These are phyloP conservation scores for Medicago truncatula DNA, from an alignment of 306 rosid species.

Conservation along the genomic window DNA sequence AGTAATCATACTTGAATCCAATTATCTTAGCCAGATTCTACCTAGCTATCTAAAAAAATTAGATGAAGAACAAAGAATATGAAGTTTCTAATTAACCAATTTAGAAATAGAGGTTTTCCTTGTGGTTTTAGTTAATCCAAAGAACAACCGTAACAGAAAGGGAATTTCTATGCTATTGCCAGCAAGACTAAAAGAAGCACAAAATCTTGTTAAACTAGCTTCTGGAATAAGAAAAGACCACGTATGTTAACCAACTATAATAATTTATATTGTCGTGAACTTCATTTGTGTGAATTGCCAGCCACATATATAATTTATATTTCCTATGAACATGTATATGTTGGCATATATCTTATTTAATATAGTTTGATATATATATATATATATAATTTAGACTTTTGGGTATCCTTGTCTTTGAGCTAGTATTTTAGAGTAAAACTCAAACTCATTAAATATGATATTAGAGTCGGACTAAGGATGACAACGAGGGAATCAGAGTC, in stretches of 20 bases:
- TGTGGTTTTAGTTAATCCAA: slow-evolving; percentile 1
- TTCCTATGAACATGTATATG: slow-evolving; percentile 21
- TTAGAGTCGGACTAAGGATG: no score
- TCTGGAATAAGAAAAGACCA: slow-evolving; percentile 44
- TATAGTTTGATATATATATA: not conserved
- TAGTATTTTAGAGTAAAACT: not conserved
- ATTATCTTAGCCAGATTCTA: not conserved
- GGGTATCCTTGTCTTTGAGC: no score
- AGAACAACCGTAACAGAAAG: not conserved
- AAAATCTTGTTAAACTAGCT: slow-evolving; percentile 39
- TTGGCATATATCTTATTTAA: not conserved
- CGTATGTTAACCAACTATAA: not conserved
- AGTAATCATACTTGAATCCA: not conserved
- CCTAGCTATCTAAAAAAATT: not conserved
- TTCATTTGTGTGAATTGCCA: slow-evolving; percentile 23
- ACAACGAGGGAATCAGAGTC: no score
- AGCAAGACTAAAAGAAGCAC: slow-evolving; percentile 27
- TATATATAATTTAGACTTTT: no score
- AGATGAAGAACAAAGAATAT: not conserved
- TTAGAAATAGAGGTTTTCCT: not conserved
- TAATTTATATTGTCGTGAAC: slow-evolving; percentile 19
- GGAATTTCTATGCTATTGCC: not conserved
- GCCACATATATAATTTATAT: slow-evolving; percentile 13
- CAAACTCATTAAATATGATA: no score
- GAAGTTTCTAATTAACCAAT: not conserved